phyloP scores from a whole-genome alignment of 148 eudicot species.

The Fallopia convolvulus region DNA sequence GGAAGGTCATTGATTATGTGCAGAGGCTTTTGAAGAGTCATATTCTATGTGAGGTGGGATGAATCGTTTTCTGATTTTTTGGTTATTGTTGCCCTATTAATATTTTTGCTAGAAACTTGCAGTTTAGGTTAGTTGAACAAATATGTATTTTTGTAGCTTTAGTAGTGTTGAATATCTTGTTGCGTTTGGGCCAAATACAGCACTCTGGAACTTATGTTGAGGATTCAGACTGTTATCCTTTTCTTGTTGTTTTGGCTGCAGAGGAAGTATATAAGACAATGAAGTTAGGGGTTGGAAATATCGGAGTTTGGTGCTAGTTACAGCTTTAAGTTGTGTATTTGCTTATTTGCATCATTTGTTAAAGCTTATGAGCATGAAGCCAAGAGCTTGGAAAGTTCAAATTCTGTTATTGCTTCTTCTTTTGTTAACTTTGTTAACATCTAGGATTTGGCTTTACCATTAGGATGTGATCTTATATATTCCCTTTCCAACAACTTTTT shows the following conservation, averaged over 20 bases:
- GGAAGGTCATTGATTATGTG: slow-evolving; percentile 52
- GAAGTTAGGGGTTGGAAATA: neutral
- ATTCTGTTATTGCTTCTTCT: neutral
- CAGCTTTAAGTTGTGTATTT: neutral
- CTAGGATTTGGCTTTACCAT: neutral
- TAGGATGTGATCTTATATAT: neutral
- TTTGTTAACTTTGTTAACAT: neutral
- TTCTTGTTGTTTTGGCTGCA: neutral
- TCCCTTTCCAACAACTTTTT: neutral
- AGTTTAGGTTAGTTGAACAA: neutral
- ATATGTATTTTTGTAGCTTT: neutral
- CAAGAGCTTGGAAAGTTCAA: neutral
- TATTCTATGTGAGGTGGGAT: slow-evolving; percentile 53
- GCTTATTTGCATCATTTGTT: neutral
- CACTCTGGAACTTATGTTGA: neutral
- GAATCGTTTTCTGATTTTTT: neutral
- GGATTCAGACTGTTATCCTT: neutral
- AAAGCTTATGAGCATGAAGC: slow-evolving; percentile 7
- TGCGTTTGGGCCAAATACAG: neutral
- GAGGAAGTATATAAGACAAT: neutral
- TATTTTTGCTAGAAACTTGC: neutral
- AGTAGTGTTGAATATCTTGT: neutral
- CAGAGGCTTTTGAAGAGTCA: slow-evolving; percentile 37
- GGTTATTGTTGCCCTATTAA: neutral
- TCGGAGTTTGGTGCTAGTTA: neutral